Conservation (phyloP, 768 basidiomycete genomes). For the Amanita inopinata region DNA sequence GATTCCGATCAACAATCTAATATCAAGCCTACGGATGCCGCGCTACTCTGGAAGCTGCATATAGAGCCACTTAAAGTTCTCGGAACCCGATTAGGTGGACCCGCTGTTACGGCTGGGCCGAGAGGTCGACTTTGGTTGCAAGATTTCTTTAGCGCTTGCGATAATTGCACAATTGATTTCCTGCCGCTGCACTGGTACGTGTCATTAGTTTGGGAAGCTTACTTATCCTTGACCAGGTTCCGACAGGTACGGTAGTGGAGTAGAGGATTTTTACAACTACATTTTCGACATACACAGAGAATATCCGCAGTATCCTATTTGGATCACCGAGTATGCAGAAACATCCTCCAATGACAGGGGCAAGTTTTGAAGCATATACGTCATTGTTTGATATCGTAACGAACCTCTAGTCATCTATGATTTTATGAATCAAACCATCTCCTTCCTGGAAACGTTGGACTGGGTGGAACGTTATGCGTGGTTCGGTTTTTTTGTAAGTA, state of each 20-base stretch:
- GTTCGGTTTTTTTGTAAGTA: constrained; percentile 45
- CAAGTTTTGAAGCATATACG: constrained; percentile 12
- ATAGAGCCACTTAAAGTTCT: constrained; percentile 43
- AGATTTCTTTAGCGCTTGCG: constrained; percentile 44
- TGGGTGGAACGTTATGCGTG: constrained; percentile 58
- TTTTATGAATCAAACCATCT: constrained; percentile 50
- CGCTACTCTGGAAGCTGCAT: constrained; percentile 47
- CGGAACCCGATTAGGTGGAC: constrained; percentile 45
- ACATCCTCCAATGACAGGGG: constrained; percentile 36
- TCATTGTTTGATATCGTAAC: not conserved
- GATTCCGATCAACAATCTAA: constrained; percentile 44
- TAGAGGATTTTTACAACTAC: constrained; percentile 44
- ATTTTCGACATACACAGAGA: constrained; percentile 41
- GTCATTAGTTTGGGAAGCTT: too few species aligned
- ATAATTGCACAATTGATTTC: constrained; percentile 39
- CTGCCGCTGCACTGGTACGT: constrained; percentile 39
- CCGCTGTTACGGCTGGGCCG: constrained; percentile 43
- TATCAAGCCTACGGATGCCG: constrained; percentile 33
- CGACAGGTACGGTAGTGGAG: constrained; percentile 53
- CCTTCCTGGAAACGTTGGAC: constrained; percentile 42
- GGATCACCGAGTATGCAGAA: constrained; percentile 60
- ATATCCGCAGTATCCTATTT: constrained; percentile 42
- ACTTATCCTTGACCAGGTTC: too few species aligned
- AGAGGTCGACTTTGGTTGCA: constrained; percentile 46
- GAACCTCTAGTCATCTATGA: constrained; percentile 30